phyloP scores from a whole-genome alignment of 2,329 filamentous ascomycete genomes.

The Gyromitra esculenta region DNA sequence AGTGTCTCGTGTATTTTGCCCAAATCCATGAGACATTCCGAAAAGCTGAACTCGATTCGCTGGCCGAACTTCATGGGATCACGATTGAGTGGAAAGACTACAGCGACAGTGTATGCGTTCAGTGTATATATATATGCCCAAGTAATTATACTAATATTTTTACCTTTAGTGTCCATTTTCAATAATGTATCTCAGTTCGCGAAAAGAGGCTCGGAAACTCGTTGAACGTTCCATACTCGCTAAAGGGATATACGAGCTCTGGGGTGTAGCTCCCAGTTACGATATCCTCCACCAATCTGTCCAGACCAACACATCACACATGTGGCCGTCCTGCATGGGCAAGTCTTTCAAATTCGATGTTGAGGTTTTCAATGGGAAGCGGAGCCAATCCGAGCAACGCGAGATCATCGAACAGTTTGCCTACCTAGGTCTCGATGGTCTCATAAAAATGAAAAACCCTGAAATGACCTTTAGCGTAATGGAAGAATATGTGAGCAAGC shows the following conservation, averaged over 20 bases:
- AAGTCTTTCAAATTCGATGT: conserved; percentile 83
- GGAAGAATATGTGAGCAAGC: conserved; percentile 72
- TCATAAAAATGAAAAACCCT: conserved; percentile 77
- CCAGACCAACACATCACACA: conserved; percentile 67
- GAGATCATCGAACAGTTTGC: conserved; percentile 82
- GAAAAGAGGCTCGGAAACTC: conserved; percentile 72
- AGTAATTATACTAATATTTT: conserved; percentile 50
- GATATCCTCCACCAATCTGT: conserved; percentile 74
- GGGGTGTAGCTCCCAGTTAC: conserved; percentile 77
- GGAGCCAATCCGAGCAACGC: conserved; percentile 71
- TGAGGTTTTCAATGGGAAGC: conserved; percentile 82
- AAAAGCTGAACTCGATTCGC: conserved; percentile 80
- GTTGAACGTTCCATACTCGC: conserved; percentile 81
- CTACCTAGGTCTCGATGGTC: conserved; percentile 80
- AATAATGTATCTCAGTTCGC: conserved; percentile 61
- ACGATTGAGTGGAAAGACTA: conserved; percentile 48
- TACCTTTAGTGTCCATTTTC: conserved; percentile 53
- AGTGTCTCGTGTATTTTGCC: conserved; percentile 88
- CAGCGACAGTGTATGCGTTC: conserved; percentile 37
- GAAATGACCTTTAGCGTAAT: conserved; percentile 81
- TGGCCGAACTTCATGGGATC: conserved; percentile 75
- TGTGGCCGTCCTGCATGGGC: conserved; percentile 73
- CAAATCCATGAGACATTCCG: conserved; percentile 94
- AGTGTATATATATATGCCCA: conserved; percentile 23
- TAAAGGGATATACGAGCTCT: conserved; percentile 87